phyloP scores from a whole-genome alignment of 805 yeast genomes.

The Teunomyces stri region DNA sequence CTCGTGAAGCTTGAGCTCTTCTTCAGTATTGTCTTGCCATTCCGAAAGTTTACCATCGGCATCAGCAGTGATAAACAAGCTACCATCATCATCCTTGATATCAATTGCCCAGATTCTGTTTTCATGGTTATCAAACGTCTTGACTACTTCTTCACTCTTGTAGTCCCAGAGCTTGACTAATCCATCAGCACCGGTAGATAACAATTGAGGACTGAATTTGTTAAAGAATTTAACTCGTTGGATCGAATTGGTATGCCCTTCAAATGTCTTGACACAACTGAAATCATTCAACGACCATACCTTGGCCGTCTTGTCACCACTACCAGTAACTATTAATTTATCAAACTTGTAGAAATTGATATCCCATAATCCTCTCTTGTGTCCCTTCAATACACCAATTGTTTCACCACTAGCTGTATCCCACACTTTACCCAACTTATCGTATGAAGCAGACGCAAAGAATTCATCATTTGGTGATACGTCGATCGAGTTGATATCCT shows the following conservation, averaged over 20 bases:
- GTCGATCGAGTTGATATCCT: conserved; percentile 88
- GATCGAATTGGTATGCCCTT: conserved; percentile 92
- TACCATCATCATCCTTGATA: conserved; percentile 63
- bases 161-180: conserved; percentile 88
- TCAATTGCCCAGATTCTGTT: conserved; percentile 94
- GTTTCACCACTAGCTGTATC: conserved; percentile 81
- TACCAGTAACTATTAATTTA: conserved; percentile 72
- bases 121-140: conserved; percentile 86
- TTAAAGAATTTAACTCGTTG: conserved; percentile 75
- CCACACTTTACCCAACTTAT: conserved; percentile 90
- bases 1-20: conserved; percentile 54
- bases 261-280: conserved; percentile 76
- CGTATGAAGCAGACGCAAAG: conserved; percentile 93
- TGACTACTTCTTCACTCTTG: conserved; percentile 67
- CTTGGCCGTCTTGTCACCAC: conserved; percentile 89
- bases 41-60: conserved; percentile 90
- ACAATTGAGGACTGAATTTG: conserved; percentile 58
- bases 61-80: conserved; percentile 77
- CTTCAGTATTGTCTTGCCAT: conserved; percentile 88
- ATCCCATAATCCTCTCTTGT: conserved; percentile 94
- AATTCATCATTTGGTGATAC: conserved; percentile 85
- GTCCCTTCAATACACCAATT: conserved; percentile 81
- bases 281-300: conserved; percentile 84
- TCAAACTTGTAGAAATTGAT: conserved; percentile 79
- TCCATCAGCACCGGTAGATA: conserved; percentile 92